Percentiles rank a stretch among this genome's conserved stretches.
Conservation (phyloP, 192 early-diverging fungal species). For the Rhizoclosmatium globosum region DNA sequence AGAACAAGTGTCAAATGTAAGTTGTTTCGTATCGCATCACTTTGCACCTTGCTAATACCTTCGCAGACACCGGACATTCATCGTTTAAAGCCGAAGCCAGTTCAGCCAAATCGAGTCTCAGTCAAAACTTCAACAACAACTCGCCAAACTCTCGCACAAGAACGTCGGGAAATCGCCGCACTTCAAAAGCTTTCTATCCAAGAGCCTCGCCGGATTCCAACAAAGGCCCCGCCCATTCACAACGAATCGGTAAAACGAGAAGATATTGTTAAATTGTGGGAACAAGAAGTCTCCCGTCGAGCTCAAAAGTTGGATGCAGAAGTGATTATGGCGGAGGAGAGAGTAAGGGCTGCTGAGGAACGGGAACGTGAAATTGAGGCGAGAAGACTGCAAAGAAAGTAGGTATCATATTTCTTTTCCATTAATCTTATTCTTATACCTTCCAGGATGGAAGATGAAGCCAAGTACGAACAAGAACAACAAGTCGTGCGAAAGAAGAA, state of each 20-base stretch:
- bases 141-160: constrained; percentile 8
- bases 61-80: no score
- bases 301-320: background rate
- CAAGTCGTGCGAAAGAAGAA: background rate
- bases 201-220: no score
- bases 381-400: constrained; percentile 4
- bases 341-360: background rate
- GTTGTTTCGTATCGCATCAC: background rate
- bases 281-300: background rate
- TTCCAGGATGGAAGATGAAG: constrained; percentile 3
- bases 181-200: background rate
- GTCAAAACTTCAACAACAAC: background rate
- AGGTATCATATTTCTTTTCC: background rate
- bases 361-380: background rate
- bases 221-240: background rate
- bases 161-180: constrained; percentile 25
- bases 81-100: no score
- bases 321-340: background rate
- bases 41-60: background rate
- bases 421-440: background rate
- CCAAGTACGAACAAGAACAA: constrained; percentile 14
- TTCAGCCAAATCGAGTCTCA: background rate
- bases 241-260: background rate
- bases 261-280: background rate
- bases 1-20: background rate